Base-by-base conservation (phyloP, 805 yeast genomes). In the Jamesozyma piceae region DNA sequence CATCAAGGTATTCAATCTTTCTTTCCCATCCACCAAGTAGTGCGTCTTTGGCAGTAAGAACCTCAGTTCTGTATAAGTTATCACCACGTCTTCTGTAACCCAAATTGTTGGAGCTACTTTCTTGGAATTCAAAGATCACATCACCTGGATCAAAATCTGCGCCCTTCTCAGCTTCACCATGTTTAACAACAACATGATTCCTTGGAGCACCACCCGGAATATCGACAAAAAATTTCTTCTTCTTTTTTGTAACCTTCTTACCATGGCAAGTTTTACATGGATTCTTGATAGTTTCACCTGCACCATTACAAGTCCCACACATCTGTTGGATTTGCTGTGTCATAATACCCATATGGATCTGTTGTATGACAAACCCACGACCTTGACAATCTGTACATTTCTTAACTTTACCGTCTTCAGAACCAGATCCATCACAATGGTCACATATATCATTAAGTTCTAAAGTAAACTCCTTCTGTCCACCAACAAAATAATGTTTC, bases 91-190 rank as follows among this genome's bases (percentile, higher is more conserved):
- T 74, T 62, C 96, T 74, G 65, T 80, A 92, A 6, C 98, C 98
- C 74, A 86, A 58, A 56, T 83, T 81, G 17, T 64, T 56, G 11
- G 41, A 43, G 26, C 43, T 38, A 32, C 71, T 67, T 64, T 90
- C 97, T 27, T 55, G 57, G 31, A 86, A 57, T 34, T 67, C 69
- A n/a, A 88, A 69, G 21, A 72, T 60, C 43, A 92, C 66, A 64
- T 90, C 86, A 17, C 98, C 98, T 3, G 95, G 76, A 4, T 71
- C 74, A 71, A 77, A 73, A 42, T 84, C 95, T 2, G 97, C 97
- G 49, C 73, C 72, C 57, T 79, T 82, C 57, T 90, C 94, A 5
- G 90, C 88, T 61, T 87, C 87, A 2, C 90, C 94, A 38, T 69
- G 70, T 39, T 81, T 66, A 1, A 74, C 72, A 49, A 77, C 76